These are phyloP conservation scores for Metarhizium album DNA, from an alignment of 2,329 filamentous ascomycete species.

Conservation along the genomic window DNA sequence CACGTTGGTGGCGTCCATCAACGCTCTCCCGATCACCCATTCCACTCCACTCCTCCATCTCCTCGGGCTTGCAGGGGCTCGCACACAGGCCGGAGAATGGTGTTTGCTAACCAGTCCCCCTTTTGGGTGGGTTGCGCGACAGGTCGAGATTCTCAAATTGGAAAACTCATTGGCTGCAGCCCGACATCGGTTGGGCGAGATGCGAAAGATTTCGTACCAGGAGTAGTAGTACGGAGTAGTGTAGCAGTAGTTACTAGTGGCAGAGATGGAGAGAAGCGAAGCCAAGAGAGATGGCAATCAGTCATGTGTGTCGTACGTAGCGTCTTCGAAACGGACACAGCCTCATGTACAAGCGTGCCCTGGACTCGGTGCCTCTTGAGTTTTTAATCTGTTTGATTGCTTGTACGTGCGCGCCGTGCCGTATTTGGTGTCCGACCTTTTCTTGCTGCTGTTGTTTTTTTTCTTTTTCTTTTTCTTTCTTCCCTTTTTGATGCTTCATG, in stretches of 20 bases:
- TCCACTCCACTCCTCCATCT: neutral
- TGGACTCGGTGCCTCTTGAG: neutral
- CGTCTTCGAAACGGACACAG: neutral
- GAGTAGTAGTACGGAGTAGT: slow-evolving; percentile 44
- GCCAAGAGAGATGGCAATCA: neutral
- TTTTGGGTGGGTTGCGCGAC: slow-evolving; percentile 4
- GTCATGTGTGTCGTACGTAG: neutral
- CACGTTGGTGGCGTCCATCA: neutral
- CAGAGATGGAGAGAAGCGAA: neutral
- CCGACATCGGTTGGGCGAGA: slow-evolving; percentile 78
- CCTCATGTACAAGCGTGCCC: neutral
- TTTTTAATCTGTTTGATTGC: neutral
- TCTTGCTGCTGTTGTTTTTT: too few relatives aligned
- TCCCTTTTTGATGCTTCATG: neutral
- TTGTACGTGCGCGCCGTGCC: neutral
- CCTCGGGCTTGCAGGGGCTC: neutral
- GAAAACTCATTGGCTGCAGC: slow-evolving; percentile 78
- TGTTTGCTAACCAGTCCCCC: slow-evolving; percentile 7
- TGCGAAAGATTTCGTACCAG: slow-evolving; percentile 94
- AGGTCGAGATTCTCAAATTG: slow-evolving; percentile 95
- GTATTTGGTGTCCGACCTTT: too few relatives aligned
- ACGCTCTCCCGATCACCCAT: neutral
- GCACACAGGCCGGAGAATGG: neutral
- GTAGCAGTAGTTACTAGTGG: neutral
- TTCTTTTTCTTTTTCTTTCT: neutral